Base-by-base conservation (phyloP, 208 protist genomes). In the Wallacemonas sp. region DNA sequence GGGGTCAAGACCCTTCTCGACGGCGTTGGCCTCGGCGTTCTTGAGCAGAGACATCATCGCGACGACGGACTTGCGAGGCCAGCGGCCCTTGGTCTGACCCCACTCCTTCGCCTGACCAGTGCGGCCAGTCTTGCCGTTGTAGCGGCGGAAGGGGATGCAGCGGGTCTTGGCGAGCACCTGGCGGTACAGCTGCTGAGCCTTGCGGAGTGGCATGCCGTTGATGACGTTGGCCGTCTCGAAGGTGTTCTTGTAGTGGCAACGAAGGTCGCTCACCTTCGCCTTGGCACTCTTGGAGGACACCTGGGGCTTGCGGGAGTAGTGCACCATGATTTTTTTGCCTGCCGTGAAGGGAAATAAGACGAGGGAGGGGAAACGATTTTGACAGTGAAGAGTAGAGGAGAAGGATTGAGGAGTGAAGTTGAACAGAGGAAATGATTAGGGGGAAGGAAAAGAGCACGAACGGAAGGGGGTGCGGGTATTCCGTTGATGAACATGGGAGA, bases 121-220 rank as follows among this genome's bases (percentile, higher is more conserved):
- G 71, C 93, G 85, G 72, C 94, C 94, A 58, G 72, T 93, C 82
- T 96, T 96, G 66, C 91, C 87, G 70, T 90, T 96, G 87, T 96
- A 98, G 61, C 92, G 85, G 74, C 86, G 94, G 88, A 98, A 98
- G 27, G 96, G 96, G 79, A 98, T 95, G 86, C 87, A 96, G 64
- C 93, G 87, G 52, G 92, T 97, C 85, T 98, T 96, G 68, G 85
- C 88, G 65, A 98, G 82, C 58, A 98, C 95, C 71, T 98, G 89
- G 47, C 92, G 84, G 78, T 98, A 95, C 69, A 94, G 93, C 78
- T 92, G 81, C 74, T 96, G 85, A 3, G 96, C 95, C 84, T 96
- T 97, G 68, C 81, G 77, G 57, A 97, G 81, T 17, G 87, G 83
- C 85, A 98, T 97, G 49, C 94, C 94, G 69, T 93, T 92, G 74